Evolutionary conservation across 1,139 yeast genomes (phyloP), one percentile per base, ranked within the genome.

Genomic region (Candida tunisiensis): DNA sequence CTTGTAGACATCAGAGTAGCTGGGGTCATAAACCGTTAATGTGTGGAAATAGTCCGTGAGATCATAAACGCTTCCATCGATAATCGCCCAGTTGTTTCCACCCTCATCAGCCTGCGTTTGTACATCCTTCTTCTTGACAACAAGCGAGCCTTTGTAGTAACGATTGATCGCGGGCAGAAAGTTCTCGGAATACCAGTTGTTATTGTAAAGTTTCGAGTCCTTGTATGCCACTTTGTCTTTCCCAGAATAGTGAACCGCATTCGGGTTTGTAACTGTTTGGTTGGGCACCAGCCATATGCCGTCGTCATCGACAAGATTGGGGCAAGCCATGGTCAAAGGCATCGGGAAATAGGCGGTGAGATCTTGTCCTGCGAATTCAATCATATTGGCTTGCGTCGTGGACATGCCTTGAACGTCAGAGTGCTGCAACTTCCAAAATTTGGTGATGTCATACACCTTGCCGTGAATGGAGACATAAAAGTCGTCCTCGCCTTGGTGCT

Each of bases 401-500:
- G 39, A 30, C 32, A 42, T 37, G 4, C 45, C 47, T n/a, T n/a
- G n/a, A 15, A 38, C 44, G 30, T 56, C 62, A 2, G 61, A 53
- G 30, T 57, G 61, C 42, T 56, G 60, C 18, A 38, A 31, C 21
- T 34, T 42, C 45, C 54, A 55, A 33, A 56, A 56, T 34, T 50
- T 49, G 11, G 60, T 45, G 27, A 56, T 39, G 28, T 56, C 62
- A 33, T 56, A 56, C 5, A 57, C 62, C 11, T 40, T 41, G 10
- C 62, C 62, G 23, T 45, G 55, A 16, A 56, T 44, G 2, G 54
- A 48, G 8, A 51, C 62, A 28, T 41, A 56, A 30, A 47, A 56
- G 29, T 55, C 53, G 23, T 40, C 35, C 3, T 44, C 35, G 10
- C 49, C 55, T 25, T 51, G 55, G 27, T 55, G 61, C 16, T 45